These are phyloP conservation scores for Rubia balearica DNA, from an alignment of 305 asterid genomes.

Conservation along the genomic window DNA sequence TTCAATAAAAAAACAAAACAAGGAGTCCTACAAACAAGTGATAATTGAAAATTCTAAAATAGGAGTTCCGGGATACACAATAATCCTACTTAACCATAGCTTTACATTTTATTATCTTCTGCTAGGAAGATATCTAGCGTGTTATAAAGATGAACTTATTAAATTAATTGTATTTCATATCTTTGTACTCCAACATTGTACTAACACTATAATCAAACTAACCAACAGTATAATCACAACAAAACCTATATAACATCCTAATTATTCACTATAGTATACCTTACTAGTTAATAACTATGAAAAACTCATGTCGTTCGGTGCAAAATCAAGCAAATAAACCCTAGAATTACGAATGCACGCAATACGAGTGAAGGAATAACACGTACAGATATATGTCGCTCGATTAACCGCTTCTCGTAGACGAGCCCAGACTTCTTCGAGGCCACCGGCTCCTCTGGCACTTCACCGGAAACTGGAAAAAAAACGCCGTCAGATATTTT, in stretches of 20 bases:
- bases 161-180: neutral
- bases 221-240: neutral
- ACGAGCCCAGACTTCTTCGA: slow-evolving; percentile 72
- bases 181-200: neutral
- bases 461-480: slow-evolving; percentile 99
- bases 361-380: neutral
- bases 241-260: neutral
- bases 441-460: slow-evolving; percentile 96
- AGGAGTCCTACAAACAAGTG: neutral
- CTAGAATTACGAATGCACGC: neutral
- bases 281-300: too few species aligned
- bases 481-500: neutral
- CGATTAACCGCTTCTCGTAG: slow-evolving; percentile 78
- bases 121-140: too few species aligned
- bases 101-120: neutral
- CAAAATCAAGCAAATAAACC: slow-evolving; percentile 2
- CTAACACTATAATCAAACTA: neutral
- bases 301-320: too few species aligned
- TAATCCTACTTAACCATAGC: neutral
- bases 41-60: neutral
- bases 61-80: neutral
- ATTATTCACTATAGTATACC: neutral
- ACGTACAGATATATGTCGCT: slow-evolving; percentile 78
- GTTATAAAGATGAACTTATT: too few species aligned
- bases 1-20: too few species aligned